Evolutionary conservation across 192 early-diverging fungal genomes (phyloP), one percentile per base, ranked within the genome.

Genomic region (Kickxella alabastrina): DNA sequence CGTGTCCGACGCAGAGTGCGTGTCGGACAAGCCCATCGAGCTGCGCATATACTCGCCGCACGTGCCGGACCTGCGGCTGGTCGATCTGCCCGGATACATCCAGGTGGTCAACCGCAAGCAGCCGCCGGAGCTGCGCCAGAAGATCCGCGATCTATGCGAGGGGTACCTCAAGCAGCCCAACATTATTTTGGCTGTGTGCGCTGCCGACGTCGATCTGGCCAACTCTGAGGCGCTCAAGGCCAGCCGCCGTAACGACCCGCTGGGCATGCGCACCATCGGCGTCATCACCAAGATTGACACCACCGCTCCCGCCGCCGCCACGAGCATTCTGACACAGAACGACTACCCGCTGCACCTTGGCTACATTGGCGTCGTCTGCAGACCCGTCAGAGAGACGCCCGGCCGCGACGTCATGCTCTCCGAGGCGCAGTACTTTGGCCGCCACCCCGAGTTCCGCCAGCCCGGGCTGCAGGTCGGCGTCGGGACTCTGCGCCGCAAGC

Each of bases 311-410:
- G 81, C 84, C 23, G 57, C 63, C 6, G 95, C 87, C 10, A 85
- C 85, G 1, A 79, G 75, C 4, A 90, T 95, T 62, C 80, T 98
- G 25, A 82, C 82, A 25, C 95, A 97, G 41, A 81, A 85, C 46
- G 91, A 98, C 55, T 98, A 96, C 59, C 93, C 96, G 27, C 65
- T 98, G 22, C 86, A 92, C 36, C 71, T 97, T 14, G 96, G 96
- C 10, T 98, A 98, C 60, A 87, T 98, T 59, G 96, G 96, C 26
- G 93, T 98, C 7, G 91, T 97, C 8, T 92, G 92, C 74, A 91
- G 88, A 65, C 78, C 84, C 17, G 60, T 75, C 13, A 36, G 50
- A 35, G 71, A 75, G 32, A 49, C 57, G 3, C 49, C 34, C 6
- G 28, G 47, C 12, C 58, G 54, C 28, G 55, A 58, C 34, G 46